A percentile compares a stretch with the other conserved stretches of the same genome.
phyloP scores from a whole-genome alignment of 352 stramenopile genomes.

The Phytophthora pluvialis region DNA sequence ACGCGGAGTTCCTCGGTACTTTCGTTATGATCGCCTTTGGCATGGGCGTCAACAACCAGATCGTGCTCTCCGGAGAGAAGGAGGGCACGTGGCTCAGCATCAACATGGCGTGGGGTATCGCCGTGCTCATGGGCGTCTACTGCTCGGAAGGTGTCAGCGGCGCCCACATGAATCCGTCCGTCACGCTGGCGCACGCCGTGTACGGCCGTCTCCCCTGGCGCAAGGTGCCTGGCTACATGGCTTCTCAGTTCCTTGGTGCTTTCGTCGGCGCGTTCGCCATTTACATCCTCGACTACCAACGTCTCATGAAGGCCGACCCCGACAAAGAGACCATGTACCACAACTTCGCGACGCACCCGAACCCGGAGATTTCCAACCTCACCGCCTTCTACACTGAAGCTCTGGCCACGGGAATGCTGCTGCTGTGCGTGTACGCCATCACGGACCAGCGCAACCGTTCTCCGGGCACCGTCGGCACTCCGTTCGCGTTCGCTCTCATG shows the following conservation, averaged over 20 bases:
- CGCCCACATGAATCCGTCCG: constrained; percentile 65
- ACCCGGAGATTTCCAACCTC: constrained; percentile 41
- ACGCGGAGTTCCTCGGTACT: constrained; percentile 53
- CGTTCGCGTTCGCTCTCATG: constrained; percentile 55
- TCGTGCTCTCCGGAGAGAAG: constrained; percentile 47
- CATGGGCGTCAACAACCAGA: constrained; percentile 68
- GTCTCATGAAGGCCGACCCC: constrained; percentile 51
- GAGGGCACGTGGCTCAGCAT: constrained; percentile 73
- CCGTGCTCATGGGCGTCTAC: constrained; percentile 64
- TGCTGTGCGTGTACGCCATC: constrained; percentile 67
- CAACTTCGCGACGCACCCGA: constrained; percentile 63
- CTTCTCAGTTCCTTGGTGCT: constrained; percentile 47
- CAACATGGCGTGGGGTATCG: constrained; percentile 61
- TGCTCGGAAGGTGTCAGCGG: constrained; percentile 55
- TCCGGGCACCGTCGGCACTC: constrained; percentile 40
- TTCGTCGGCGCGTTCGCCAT: constrained; percentile 51
- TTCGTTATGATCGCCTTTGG: constrained; percentile 66
- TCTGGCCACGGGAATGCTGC: constrained; percentile 56
- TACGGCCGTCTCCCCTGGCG: constrained; percentile 53
- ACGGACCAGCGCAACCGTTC: constrained; percentile 57
- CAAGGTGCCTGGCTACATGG: constrained; percentile 52
- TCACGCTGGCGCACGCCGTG: constrained; percentile 59
- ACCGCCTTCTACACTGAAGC: constrained; percentile 65
- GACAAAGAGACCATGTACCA: constrained; percentile 46
- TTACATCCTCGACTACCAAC: constrained; percentile 60